Evolutionary conservation across 495 filamentous ascomycete genomes (phyloP), one percentile per base, ranked within the genome.

Genomic region (Penicillium goetzii): DNA sequence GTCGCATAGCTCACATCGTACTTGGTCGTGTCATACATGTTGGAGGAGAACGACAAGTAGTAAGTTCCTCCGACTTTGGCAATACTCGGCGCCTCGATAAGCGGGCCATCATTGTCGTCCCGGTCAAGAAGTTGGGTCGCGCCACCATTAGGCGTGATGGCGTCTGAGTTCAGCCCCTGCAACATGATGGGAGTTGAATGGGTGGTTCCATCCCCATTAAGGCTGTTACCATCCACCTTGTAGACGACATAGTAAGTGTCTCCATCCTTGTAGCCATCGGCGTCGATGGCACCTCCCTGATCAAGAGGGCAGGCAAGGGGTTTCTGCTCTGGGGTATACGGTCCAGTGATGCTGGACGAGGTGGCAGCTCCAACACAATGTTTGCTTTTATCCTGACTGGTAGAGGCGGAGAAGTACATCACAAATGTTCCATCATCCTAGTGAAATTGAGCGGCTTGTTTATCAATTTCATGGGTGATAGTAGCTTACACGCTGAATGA

Each of bases 61-160:
- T 83, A 87, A n/a, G 74, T 78, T 7, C 81, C 82, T 34, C 76
- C 75, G 21, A 68, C 67, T 19, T 77, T 74, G 7, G 80, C 74
- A 28, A 88, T 62, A n/a, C 76, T 68, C 0, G 85, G 85, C 10
- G 85, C 86, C 71, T 88, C 85, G 12, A 87, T 80, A 17, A 86
- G 63, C 8, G 80, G 81, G 6, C 82, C 83, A 64, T 86, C 85
- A n/a, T 60, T 68, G 23, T 72, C 62, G 14, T 63, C 75, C n/a
- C 83, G 79, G 47, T 82, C 79, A 23, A 88, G 70, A 26, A 88
- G 71, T 62, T 77, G 57, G 6, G 78, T 76, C 0, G 80, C 51
- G 25, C 71, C 67, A 38, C 82, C 84, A 15, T 77, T 67, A 8
- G 69, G 69, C 6, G 80, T 84, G 26, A 81, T 71, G 5, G 82